phyloP scores from a whole-genome alignment of 139 green algal species.

The Asterochloris erici region DNA sequence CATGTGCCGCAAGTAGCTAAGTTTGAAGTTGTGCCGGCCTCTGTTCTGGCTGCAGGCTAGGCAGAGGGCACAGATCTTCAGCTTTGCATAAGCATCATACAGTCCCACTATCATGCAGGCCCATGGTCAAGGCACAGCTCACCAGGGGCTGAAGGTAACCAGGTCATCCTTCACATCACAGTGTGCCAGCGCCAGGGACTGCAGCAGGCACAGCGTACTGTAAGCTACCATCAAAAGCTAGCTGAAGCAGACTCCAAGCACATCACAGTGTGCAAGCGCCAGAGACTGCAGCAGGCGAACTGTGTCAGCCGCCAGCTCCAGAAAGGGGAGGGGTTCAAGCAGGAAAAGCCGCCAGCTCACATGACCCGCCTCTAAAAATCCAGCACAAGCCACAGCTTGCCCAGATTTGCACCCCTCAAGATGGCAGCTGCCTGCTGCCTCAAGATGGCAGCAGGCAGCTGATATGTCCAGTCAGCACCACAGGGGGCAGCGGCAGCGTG shows the following conservation, averaged over 20 bases:
- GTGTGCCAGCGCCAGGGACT: constrained; percentile 96
- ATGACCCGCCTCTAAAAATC: no score
- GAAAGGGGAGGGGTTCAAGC: not conserved
- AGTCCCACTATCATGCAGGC: not conserved
- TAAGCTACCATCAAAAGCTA: no score
- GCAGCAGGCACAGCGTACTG: constrained; percentile 4
- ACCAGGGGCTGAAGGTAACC: constrained; percentile 89
- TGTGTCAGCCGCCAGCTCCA: not conserved
- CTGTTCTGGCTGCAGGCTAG: not conserved
- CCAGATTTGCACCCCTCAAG: no score
- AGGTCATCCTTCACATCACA: constrained; percentile 70
- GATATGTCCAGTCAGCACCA: no score
- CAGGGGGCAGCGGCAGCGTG: no score
- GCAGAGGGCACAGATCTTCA: not conserved
- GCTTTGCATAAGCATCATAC: not conserved
- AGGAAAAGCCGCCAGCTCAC: not conserved
- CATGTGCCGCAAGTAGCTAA: not conserved
- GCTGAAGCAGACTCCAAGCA: not conserved
- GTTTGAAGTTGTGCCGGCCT: not conserved
- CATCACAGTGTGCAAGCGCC: not conserved
- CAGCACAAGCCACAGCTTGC: no score
- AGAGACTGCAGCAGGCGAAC: not conserved
- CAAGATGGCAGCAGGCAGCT: no score
- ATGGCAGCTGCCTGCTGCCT: no score
- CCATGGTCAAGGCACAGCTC: constrained; percentile 3